These are phyloP conservation scores for Plasmodiophora brassicae DNA, from an alignment of 208 protist species.

Conservation along the genomic window DNA sequence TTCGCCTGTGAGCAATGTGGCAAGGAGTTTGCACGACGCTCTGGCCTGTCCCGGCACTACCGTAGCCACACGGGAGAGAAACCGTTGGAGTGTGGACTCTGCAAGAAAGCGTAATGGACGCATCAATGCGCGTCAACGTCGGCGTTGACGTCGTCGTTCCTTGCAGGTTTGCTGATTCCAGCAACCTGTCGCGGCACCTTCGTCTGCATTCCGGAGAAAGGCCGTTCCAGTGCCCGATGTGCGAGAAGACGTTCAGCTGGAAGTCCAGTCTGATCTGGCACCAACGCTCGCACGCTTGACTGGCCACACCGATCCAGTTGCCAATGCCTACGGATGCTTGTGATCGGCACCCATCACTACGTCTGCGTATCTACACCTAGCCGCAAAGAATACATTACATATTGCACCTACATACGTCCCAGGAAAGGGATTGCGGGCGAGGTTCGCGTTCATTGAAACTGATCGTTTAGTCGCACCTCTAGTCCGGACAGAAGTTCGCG, in stretches of 20 bases:
- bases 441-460: no score
- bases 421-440: no score
- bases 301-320: no score
- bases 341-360: no score
- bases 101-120: slow-evolving; percentile 26
- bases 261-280: slow-evolving; percentile 16
- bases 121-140: no score
- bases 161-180: background rate
- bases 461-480: no score
- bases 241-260: background rate
- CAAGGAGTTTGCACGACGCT: background rate
- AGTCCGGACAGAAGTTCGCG: no score
- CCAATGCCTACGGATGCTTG: no score
- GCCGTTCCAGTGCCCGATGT: background rate
- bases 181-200: slow-evolving; percentile 1
- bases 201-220: slow-evolving; percentile 3
- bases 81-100: slow-evolving; percentile 3
- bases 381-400: no score
- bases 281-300: background rate
- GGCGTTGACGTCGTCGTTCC: background rate
- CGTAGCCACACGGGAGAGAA: slow-evolving; percentile 15
- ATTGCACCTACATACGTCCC: no score
- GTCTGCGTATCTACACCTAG: no score
- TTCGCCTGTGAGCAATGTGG: background rate
- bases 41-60: background rate